Evolutionary conservation across 345 rosid genomes (phyloP).

Genomic region (Eucalyptus melliodora): DNA sequence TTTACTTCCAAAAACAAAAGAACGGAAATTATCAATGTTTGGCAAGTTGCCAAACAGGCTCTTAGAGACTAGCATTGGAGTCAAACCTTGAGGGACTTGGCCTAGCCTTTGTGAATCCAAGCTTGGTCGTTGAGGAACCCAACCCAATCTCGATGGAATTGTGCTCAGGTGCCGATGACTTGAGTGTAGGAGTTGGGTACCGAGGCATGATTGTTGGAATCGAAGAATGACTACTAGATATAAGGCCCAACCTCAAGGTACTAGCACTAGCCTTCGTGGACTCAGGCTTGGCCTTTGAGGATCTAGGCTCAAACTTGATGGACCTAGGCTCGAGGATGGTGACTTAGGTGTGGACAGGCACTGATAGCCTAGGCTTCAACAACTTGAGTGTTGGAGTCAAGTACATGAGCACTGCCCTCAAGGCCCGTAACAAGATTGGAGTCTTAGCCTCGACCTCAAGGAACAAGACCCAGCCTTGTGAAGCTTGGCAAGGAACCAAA

Average conservation of each 20-base stretch:
- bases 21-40: no score
- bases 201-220: accelerated
- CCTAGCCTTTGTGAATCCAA: background rate
- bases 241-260: background rate
- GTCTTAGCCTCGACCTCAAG: accelerated
- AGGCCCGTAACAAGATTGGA: accelerated
- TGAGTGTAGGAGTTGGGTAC: background rate
- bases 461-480: background rate
- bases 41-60: no score
- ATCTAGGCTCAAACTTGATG: background rate
- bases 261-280: background rate
- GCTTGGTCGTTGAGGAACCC: accelerated
- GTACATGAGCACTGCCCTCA: background rate
- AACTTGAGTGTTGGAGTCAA: accelerated
- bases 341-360: background rate
- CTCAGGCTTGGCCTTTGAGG: background rate
- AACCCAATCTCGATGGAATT: accelerated
- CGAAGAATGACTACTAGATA: background rate
- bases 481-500: background rate
- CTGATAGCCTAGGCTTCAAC: accelerated
- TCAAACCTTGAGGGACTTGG: background rate
- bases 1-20: no score
- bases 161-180: accelerated
- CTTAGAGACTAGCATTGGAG: accelerated
- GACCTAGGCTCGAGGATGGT: background rate